Evolutionary conservation across 2,329 filamentous ascomycete species (phyloP).

Genomic region (Aspergillus hiratsukae): DNA sequence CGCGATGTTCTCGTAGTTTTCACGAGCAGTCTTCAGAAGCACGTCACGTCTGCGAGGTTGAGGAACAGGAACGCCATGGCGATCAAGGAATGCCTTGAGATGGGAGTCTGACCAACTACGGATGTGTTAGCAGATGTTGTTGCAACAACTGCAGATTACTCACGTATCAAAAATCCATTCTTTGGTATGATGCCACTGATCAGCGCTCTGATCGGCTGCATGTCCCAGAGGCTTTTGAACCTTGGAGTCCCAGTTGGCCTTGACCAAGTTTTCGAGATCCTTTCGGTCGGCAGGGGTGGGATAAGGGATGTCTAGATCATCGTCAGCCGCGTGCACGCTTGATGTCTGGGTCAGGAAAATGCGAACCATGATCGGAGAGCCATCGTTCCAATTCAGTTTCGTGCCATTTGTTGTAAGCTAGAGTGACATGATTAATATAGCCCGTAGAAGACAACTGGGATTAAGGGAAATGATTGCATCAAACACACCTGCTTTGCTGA

Average conservation of each 20-base stretch:
- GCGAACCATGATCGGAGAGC: constrained; percentile 73
- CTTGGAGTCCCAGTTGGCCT: constrained; percentile 80
- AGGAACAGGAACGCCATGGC: constrained; percentile 78
- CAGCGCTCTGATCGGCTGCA: constrained; percentile 69
- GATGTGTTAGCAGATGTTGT: constrained; percentile 31
- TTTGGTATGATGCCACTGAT: constrained; percentile 67
- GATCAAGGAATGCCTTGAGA: constrained; percentile 88
- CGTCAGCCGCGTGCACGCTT: constrained; percentile 1
- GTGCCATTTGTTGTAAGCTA: constrained; percentile 98
- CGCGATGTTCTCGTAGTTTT: constrained; percentile 74
- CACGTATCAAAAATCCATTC: constrained; percentile 89
- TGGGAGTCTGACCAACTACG: constrained; percentile 84
- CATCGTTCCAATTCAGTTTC: constrained; percentile 96
- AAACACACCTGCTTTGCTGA: constrained; percentile 73
- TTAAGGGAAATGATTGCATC: background rate
- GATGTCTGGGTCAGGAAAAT: background rate
- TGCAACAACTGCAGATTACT: constrained; percentile 19
- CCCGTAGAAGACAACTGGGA: background rate
- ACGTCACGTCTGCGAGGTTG: constrained; percentile 83
- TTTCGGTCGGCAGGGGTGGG: constrained; percentile 88
- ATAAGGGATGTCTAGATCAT: constrained; percentile 64
- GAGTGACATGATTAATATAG: constrained; percentile 6
- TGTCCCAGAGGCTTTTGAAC: constrained; percentile 71
- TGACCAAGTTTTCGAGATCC: constrained; percentile 86
- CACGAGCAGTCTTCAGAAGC: constrained; percentile 70